Evolutionary conservation across 169 alveolate genomes (phyloP).

Genomic region (Plasmodium reichenowi): DNA sequence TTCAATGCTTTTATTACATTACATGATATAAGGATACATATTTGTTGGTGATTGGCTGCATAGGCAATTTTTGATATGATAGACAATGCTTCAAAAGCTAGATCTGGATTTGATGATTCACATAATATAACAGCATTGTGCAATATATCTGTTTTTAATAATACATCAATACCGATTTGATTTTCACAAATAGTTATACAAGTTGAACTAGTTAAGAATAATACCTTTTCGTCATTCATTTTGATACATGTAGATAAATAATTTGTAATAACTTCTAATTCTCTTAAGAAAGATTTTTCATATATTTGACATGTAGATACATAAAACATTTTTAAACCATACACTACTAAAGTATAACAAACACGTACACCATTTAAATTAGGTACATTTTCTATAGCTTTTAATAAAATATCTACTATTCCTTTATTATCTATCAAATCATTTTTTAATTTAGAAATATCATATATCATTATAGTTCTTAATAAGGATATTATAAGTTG

Average conservation of each 20-base stretch:
- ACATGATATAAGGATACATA: conserved; percentile 81
- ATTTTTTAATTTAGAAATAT: conserved; percentile 66
- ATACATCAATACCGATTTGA: conserved; percentile 71
- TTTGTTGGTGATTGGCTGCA: conserved; percentile 87
- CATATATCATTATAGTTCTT: conserved; percentile 63
- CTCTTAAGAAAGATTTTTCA: conserved; percentile 76
- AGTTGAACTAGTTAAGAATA: conserved; percentile 72
- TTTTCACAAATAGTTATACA: conserved; percentile 78
- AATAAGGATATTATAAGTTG: conserved; percentile 47
- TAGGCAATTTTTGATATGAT: conserved; percentile 90
- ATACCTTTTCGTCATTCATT: conserved; percentile 60
- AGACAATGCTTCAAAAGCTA: conserved; percentile 89
- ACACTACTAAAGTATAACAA: conserved; percentile 70
- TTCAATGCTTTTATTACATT: conserved; percentile 87
- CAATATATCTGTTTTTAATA: conserved; percentile 72
- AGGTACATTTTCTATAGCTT: conserved; percentile 64
- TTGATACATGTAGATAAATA: conserved; percentile 76
- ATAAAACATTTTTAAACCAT: conserved; percentile 76
- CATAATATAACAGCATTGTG: conserved; percentile 75
- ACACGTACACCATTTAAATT: conserved; percentile 77
- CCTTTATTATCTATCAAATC: conserved; percentile 73
- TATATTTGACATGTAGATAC: conserved; percentile 73
- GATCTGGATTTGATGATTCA: conserved; percentile 78
- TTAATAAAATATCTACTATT: conserved; percentile 59
- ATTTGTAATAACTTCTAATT: conserved; percentile 70